Base-by-base conservation (phyloP, 1,284 basidiomycete species). In the Rhodotorula sp. region DNA sequence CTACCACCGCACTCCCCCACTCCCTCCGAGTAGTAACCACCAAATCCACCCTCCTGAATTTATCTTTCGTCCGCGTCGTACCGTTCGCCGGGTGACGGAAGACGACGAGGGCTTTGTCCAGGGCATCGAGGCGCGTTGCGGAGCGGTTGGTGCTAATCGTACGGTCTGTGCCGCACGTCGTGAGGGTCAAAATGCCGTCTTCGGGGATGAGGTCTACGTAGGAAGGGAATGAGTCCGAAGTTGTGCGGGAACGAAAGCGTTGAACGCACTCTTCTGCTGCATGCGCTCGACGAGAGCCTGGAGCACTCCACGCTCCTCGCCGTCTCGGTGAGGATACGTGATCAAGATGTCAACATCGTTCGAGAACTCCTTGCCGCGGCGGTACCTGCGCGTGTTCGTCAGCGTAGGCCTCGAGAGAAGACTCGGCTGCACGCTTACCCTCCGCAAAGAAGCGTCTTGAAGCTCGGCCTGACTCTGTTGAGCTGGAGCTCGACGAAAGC, bases 1-100 rank as follows among this genome's bases (percentile, higher is more conserved):
- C 90, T 31, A 89, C 83, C 3, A 92, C 85, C 0, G 89, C 89
- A 0, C 87, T 88, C 87, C 89, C 91, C 75, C 90, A 91, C 0
- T 86, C 82, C 65, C 85, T 83, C 16, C 87, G 86, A 1, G 83
- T 81, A 2, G 86, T 86, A 76, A 89, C 89, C 68, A 91, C 89
- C 52, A 92, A 78, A 77, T 92, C 91, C 26, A 92, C 80, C 13
- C 89, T 84, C 46, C 89, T 76, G 28, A 79, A 82, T 26, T 57
- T 57, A 50, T 54, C 77, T 79, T 58, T 59, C 48, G 20, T 51
- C 31, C 77, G 72, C 26, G 76, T 62, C 22, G 78, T 69, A 4
- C 77, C 77, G 26, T 56, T 73, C 58, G 68, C 56, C 2, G 87
- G 88, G 5, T 88, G 83, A 26, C 44, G 31, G 57, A 73, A 71